These are phyloP conservation scores for Daldinia vernicosa DNA, from an alignment of 495 filamentous ascomycete genomes.

Conservation along the genomic window DNA sequence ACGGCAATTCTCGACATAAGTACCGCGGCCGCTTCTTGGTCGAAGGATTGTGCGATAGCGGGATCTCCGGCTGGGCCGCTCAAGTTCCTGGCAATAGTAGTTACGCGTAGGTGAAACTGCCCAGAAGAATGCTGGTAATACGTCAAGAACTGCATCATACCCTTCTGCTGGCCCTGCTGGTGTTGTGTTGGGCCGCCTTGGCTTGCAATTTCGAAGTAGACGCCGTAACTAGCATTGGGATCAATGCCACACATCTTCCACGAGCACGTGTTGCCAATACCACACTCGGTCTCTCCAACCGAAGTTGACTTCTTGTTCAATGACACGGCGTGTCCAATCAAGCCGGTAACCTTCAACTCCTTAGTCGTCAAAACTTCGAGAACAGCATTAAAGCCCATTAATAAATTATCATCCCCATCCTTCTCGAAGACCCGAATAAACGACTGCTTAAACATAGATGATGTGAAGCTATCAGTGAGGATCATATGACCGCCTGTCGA, in stretches of 20 bases:
- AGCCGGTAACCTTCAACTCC: conserved; percentile 96
- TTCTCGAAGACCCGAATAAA: conserved; percentile 98
- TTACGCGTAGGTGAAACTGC: conserved; percentile 94
- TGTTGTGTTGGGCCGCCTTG: conserved; percentile 89
- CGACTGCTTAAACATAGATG: conserved; percentile 99
- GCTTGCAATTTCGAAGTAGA: conserved; percentile 98
- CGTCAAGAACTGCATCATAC: conserved; percentile 98
- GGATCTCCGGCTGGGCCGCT: conserved; percentile 96
- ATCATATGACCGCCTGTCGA: conserved; percentile 99
- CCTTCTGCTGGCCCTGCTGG: conserved; percentile 86
- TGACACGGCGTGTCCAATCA: conserved; percentile 96
- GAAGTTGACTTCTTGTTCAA: conserved; percentile 98
- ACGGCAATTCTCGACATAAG: conserved; percentile 98
- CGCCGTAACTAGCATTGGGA: conserved; percentile 88
- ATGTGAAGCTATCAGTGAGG: conserved; percentile 97
- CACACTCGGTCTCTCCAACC: conserved; percentile 97
- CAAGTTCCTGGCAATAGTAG: conserved; percentile 89
- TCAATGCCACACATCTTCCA: conserved; percentile 99
- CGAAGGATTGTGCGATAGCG: conserved; percentile 96
- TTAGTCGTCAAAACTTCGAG: conserved; percentile 97
- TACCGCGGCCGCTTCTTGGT: conserved; percentile 97
- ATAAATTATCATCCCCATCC: conserved; percentile 88
- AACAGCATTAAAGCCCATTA: conserved; percentile 99
- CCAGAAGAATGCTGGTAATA: conserved; percentile 99
- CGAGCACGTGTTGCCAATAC: conserved; percentile 97